Base-by-base conservation (phyloP, 352 stramenopile genomes). In the Pythium graminicola region DNA sequence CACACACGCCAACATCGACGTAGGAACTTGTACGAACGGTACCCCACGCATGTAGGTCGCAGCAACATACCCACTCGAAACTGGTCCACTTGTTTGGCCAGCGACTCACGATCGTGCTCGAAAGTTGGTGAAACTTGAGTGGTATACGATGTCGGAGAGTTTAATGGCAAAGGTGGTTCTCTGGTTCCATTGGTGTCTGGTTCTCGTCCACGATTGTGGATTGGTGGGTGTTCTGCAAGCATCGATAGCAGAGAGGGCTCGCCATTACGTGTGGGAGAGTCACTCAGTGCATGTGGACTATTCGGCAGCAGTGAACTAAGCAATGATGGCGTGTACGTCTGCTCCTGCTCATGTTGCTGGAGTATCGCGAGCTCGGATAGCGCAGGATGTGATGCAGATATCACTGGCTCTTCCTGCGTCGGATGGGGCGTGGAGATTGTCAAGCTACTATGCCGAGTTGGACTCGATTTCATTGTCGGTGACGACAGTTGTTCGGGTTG, bases 1-100 rank as follows among this genome's bases (percentile, higher is more conserved):
- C 31, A 99, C 96, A 70, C 98, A 99, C n/a, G 96, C 97, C 73
- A 99, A 89, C 43, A 99, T 80, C 16, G 95, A 98, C 19, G 96
- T 99, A 10, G 97, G 96, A 26, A 99, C 83, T 66, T 98, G 81
- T 29, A 92, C 62, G 50, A 91, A 89, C 7, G 74, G 75, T 36
- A 91, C 75, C 47, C 74, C 97, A 43, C 97, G 86, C 79, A 98
- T 97, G 77, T 98, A 99, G 38, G 97, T 98, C 35, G 96, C 73
- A 3, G 93, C 91, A n/a, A 97, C 90, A 73, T 98, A 99, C 16
- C 97, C 97, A 11, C 95, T 93, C 69, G 99, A 86, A 58, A 39
- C 22, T 51, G 23, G 3, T 45, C 8, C 14, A 57, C 14, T 39
- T 62, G 4, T 13, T 54, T 19, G 0, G 29, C 5, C 1, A 66